Evolutionary conservation across 2,329 filamentous ascomycete species (phyloP), one percentile per base, ranked within the genome.

Genomic region (Fusarium compactum): DNA sequence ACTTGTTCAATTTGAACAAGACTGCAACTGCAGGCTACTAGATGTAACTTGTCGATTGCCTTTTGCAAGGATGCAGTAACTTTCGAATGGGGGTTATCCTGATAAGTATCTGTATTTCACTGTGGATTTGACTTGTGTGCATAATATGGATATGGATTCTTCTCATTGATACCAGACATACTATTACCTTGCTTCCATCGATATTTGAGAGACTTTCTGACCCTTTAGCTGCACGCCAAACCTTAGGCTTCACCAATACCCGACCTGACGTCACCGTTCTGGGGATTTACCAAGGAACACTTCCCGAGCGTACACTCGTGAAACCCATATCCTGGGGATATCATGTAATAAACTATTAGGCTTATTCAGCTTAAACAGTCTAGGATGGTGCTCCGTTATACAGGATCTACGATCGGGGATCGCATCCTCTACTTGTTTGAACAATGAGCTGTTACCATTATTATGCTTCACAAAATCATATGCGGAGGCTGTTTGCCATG

Each of bases 201-300:
- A 24, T 24, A 18, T 16, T 14, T 30, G 18, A 50, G 34, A n/a
- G 34, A 38, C 34, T 38, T n/a, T 38, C 34, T n/a, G 34, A 9
- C 34, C 16, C 32, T 38, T 38, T 38, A 5, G 32, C 16, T 38
- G 16, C 16, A 38, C 46, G 32, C 51, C 32, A 47, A 57, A 52
- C 38, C 41, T 48, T 51, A 24, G 63, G 48, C 50, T 61, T 61
- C 24, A 27, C 32, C 32, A 29, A 47, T 62, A 30, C 48, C 61
- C 51, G 38, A 56, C 34, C 59, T 71, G 68, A 71, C 68, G 68
- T 71, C 68, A 71, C 48, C 38, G 30, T 22, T 40, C 54, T 44
- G 45, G 48, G 38, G 27, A 43, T 48, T 30, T 54, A 55, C 44
- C 63, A 66, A 62, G 63, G 56, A 61, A 62, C 16, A 46, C 27